Percentiles rank a stretch among this genome's conserved stretches.
These are phyloP conservation scores for Salix viminalis DNA, from an alignment of 345 rosid species.

Conservation along the genomic window DNA sequence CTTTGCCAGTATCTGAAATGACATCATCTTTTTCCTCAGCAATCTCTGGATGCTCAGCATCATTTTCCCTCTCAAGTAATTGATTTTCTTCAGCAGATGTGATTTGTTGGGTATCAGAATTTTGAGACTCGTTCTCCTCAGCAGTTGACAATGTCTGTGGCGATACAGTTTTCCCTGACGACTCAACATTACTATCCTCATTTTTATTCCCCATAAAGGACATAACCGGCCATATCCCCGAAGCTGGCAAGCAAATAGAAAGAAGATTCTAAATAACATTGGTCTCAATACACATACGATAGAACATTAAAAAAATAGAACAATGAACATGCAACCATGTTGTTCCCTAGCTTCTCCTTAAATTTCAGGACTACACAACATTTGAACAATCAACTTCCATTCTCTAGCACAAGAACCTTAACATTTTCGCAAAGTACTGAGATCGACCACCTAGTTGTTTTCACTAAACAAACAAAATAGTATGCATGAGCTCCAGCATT, in stretches of 20 bases:
- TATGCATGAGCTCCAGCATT: neutral
- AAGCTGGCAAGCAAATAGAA: constrained; percentile 30
- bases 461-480: neutral
- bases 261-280: neutral
- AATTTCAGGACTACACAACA: neutral
- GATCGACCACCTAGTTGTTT: neutral
- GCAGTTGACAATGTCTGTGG: constrained; percentile 26
- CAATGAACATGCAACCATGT: neutral
- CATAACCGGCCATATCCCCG: constrained; percentile 78
- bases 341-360: neutral
- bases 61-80: constrained; percentile 18
- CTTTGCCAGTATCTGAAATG: constrained; percentile 33
- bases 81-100: constrained; percentile 39
- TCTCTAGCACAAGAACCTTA: neutral
- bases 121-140: constrained; percentile 31
- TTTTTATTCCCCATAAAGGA: constrained; percentile 67
- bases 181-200: constrained; percentile 42
- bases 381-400: neutral
- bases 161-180: constrained; percentile 37
- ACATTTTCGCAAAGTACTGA: neutral
- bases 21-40: constrained; percentile 33
- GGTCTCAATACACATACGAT: neutral
- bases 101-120: constrained; percentile 17
- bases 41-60: constrained; percentile 31
- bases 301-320: neutral